Percentiles rank a stretch among this genome's conserved stretches.
These are phyloP conservation scores for Fusarium praegraminearum DNA, from an alignment of 2,329 filamentous ascomycete species.

Conservation along the genomic window DNA sequence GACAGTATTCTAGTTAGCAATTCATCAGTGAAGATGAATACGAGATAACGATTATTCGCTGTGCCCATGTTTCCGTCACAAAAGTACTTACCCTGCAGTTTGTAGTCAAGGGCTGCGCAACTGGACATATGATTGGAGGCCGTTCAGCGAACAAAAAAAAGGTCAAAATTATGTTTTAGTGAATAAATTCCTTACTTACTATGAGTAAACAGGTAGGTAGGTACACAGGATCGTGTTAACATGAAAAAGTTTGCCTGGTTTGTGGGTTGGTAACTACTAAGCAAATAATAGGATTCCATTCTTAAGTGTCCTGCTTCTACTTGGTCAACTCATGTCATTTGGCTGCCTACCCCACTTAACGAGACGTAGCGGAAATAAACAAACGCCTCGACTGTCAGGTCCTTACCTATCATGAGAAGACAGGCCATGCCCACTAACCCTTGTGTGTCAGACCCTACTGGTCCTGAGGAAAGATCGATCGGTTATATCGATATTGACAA, in stretches of 20 bases:
- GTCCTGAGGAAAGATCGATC: not conserved
- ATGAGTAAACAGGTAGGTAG: not conserved
- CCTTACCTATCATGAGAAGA: not conserved
- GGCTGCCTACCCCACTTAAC: not conserved
- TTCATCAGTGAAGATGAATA: not conserved
- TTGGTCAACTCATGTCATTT: not conserved
- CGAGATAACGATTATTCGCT: not conserved
- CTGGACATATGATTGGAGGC: not conserved
- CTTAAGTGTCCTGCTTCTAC: not conserved
- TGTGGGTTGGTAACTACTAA: not conserved
- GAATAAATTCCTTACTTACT: no score
- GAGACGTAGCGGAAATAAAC: conserved; percentile 1
- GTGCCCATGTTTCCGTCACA: not conserved
- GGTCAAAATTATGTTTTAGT: not conserved
- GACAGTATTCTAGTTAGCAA: not conserved
- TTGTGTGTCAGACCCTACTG: not conserved
- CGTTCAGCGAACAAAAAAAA: not conserved
- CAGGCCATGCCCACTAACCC: not conserved
- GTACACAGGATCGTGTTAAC: not conserved
- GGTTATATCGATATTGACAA: not conserved
- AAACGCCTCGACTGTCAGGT: not conserved
- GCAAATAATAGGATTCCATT: not conserved
- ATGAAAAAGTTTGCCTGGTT: not conserved
- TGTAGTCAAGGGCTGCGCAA: not conserved
- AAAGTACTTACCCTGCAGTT: not conserved